These are phyloP conservation scores for Nicotiana sylvestris DNA, from an alignment of 257 asterid genomes.

Conservation along the genomic window DNA sequence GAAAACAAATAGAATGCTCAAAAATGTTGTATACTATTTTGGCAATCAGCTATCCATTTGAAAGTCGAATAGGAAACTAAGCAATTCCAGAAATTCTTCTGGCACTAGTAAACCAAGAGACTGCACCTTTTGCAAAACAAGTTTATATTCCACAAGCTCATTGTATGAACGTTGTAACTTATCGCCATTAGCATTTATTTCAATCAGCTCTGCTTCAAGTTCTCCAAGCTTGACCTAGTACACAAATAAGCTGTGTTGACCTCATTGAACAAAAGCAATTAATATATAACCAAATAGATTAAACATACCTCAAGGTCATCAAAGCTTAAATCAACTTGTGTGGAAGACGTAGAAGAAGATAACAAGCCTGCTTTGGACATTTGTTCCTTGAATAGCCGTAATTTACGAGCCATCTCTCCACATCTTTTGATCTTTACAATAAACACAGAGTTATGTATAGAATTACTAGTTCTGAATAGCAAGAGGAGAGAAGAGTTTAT, in stretches of 20 bases:
- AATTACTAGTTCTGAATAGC: background rate
- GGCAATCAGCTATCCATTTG: background rate
- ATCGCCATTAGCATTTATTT: conserved; percentile 74
- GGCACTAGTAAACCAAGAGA: background rate
- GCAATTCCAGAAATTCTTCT: background rate
- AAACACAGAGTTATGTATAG: background rate
- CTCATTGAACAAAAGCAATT: background rate
- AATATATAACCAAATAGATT: background rate
- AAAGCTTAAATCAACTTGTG: conserved; percentile 45
- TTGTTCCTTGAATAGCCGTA: conserved; percentile 87
- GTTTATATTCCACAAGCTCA: conserved; percentile 80
- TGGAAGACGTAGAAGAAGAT: conserved; percentile 37
- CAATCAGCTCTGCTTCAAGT: conserved; percentile 79
- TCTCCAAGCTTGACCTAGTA: conserved; percentile 49
- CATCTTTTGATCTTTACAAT: conserved; percentile 74
- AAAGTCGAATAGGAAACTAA: background rate
- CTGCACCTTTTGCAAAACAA: conserved; percentile 68
- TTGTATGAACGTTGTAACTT: conserved; percentile 76
- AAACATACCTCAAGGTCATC: conserved; percentile 83
- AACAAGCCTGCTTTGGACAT: conserved; percentile 80
- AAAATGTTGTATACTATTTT: conserved; percentile 6
- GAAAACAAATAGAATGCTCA: conserved; percentile 15
- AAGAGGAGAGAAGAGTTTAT: background rate
- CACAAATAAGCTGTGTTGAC: conserved; percentile 4
- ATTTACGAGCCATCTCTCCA: conserved; percentile 98